Evolutionary conservation across 352 stramenopile species (phyloP), one percentile per base, ranked within the genome.

Genomic region (Elongisporangium prolatum): DNA sequence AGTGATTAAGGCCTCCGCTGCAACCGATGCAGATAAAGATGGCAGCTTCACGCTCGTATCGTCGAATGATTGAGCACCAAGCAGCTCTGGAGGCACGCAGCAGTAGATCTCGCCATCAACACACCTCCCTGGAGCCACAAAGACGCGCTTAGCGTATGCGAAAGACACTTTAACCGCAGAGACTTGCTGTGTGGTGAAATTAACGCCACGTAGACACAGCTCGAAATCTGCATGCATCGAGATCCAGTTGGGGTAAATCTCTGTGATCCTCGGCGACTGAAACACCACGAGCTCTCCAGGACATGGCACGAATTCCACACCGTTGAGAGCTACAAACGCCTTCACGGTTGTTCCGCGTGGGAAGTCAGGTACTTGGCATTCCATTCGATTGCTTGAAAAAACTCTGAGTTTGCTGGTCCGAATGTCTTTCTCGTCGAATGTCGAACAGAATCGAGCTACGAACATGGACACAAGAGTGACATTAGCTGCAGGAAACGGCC

Each of bases 361-460:
- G 21, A 88, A 91, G 22, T 91, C 81, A 0, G 81, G 81, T 0
- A 86, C 72, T n/a, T 48, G 57, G 21, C 74, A 87, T 40, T 85
- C 71, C 71, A 91, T 85, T 0, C 61, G 64, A 8, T 77, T 61
- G 57, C 60, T 65, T 2, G 76, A 87, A 2, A 81, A 47, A 1
- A 89, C 64, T 1, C 25, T n/a, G 8, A 89, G 56, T 11, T 48
- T 65, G 9, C 63, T 67, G 6, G 61, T 73, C 10, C 73, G 72
- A 1, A 80, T 57, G 25, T 88, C 65, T 2, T 54, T 58, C 1
- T 65, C 52, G n/a, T 78, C 61, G 4, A 52, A 54, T 20, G 65
- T 70, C 7, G 75, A 74, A 1, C 57, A 76, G 57, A 84, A 84
- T 0, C 75, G 75, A 48, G 70, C 74, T 84, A 20, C 22, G 9